These are phyloP conservation scores for Globisporangium echinulatum DNA, from an alignment of 352 stramenopile genomes.

Conservation along the genomic window DNA sequence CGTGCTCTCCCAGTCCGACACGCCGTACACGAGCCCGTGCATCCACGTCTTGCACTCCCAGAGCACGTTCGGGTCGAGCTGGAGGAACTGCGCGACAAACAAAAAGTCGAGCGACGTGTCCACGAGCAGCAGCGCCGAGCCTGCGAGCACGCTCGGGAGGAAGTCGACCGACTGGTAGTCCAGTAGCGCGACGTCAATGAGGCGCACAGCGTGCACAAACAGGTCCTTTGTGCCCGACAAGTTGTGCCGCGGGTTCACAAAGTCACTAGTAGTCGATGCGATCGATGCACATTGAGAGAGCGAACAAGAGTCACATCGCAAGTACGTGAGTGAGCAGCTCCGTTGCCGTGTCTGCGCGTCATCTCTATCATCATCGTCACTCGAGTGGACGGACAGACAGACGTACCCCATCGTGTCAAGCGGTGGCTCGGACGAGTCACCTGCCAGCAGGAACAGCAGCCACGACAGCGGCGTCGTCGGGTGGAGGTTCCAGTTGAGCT, in stretches of 20 bases:
- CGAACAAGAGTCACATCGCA: background rate
- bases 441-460: conserved; percentile 71
- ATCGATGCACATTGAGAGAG: background rate
- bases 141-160: conserved; percentile 68
- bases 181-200: conserved; percentile 70
- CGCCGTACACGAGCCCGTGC: conserved; percentile 41
- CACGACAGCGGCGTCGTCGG: conserved; percentile 67
- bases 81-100: conserved; percentile 78
- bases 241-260: conserved; percentile 53
- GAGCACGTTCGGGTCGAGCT: conserved; percentile 66
- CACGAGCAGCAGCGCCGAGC: conserved; percentile 60
- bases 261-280: conserved; percentile 28
- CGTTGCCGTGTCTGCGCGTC: no score
- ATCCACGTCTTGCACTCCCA: conserved; percentile 84
- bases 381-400: background rate
- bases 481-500: conserved; percentile 80
- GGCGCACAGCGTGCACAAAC: conserved; percentile 55
- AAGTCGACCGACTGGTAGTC: conserved; percentile 76
- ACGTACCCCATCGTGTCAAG: conserved; percentile 60
- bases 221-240: conserved; percentile 66
- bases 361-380: no score
- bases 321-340: background rate
- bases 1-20: conserved; percentile 42
- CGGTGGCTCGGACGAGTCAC: conserved; percentile 56
- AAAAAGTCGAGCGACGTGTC: conserved; percentile 62